phyloP scores from a whole-genome alignment of 345 rosid genomes.

The Lepidium africanum region DNA sequence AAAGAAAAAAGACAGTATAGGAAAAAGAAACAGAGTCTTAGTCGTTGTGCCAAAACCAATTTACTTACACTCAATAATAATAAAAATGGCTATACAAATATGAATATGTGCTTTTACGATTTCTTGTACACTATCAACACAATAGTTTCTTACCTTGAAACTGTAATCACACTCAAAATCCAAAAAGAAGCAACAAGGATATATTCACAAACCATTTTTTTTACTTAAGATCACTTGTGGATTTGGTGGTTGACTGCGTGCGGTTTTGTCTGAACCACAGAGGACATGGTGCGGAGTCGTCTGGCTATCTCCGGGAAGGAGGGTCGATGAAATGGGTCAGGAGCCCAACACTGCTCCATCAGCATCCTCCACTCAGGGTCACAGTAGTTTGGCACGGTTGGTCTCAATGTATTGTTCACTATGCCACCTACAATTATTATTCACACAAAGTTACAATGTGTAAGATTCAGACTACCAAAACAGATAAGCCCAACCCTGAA shows the following conservation, averaged over 20 bases:
- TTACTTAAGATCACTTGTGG: slow-evolving; percentile 11
- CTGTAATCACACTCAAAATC: slow-evolving; percentile 14
- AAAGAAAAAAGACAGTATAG: neutral
- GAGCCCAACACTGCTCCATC: slow-evolving; percentile 94
- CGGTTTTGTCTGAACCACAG: slow-evolving; percentile 39
- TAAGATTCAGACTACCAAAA: slow-evolving; percentile 20
- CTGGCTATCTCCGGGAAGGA: slow-evolving; percentile 73
- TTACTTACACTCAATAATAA: slow-evolving; percentile 25
- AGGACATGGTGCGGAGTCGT: slow-evolving; percentile 61
- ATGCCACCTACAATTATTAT: slow-evolving; percentile 53
- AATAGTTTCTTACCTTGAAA: slow-evolving; percentile 5
- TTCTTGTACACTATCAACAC: slow-evolving; percentile 27
- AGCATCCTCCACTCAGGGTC: slow-evolving; percentile 73
- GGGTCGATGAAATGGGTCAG: slow-evolving; percentile 68
- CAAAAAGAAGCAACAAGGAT: neutral
- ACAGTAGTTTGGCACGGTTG: slow-evolving; percentile 57
- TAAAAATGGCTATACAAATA: slow-evolving; percentile 26
- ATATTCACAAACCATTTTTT: slow-evolving; percentile 8
- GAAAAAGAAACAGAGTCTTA: neutral
- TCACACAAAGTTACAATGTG: slow-evolving; percentile 24
- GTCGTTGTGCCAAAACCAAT: slow-evolving; percentile 17
- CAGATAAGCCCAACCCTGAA: neutral
- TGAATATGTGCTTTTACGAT: slow-evolving; percentile 10
- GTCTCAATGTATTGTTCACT: slow-evolving; percentile 75
- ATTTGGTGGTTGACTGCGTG: slow-evolving; percentile 30